Conservation (phyloP, 1,284 basidiomycete genomes). For the Puccinia horiana region DNA sequence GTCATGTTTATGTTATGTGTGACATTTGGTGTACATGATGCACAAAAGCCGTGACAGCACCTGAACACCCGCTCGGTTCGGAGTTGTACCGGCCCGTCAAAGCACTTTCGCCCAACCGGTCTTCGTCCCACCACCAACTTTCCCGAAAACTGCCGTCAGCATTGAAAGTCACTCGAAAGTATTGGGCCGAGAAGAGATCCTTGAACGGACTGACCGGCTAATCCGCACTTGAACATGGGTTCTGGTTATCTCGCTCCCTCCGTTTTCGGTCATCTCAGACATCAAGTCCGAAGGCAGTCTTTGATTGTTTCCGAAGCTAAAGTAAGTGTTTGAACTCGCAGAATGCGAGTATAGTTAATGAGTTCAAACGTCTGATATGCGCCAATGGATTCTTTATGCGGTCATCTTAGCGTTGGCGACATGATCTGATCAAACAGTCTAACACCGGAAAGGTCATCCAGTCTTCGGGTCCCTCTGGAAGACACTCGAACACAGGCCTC, state of each 20-base stretch:
- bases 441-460: slow-evolving; percentile 54
- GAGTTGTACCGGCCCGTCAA: neutral
- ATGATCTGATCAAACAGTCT: slow-evolving; percentile 52
- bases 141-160: slow-evolving; percentile 1
- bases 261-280: neutral
- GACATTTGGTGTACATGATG: too few species aligned
- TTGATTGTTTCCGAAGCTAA: neutral
- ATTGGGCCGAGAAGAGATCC: neutral
- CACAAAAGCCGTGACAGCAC: neutral
- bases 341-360: neutral
- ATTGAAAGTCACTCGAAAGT: neutral
- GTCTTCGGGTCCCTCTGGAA: slow-evolving; percentile 62
- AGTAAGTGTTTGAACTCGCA: neutral
- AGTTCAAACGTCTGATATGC: neutral
- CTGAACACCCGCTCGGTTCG: neutral
- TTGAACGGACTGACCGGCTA: neutral
- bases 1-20: too few species aligned
- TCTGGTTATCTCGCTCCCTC: neutral
- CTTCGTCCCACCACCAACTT: neutral
- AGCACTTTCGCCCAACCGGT: neutral
- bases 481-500: slow-evolving; percentile 83
- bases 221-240: neutral
- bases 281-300: slow-evolving; percentile 18
- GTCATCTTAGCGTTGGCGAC: slow-evolving; percentile 39
- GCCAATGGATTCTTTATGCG: neutral